Conservation (phyloP, 352 stramenopile genomes). For the Phytophthora meadii region DNA sequence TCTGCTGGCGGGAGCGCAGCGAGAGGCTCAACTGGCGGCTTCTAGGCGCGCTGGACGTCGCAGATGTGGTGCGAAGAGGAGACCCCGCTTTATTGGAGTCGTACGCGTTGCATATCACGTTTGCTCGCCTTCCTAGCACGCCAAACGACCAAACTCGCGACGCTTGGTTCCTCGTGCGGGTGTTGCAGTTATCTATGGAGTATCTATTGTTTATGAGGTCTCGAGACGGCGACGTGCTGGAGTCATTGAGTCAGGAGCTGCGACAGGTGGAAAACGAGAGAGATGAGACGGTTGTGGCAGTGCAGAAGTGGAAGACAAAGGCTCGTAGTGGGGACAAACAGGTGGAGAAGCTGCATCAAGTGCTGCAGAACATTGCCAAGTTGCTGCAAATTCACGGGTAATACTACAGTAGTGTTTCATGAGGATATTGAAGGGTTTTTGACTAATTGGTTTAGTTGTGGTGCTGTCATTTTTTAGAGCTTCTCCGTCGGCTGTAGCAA, state of each 20-base stretch:
- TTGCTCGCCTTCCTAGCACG: slow-evolving; percentile 54
- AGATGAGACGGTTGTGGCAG: slow-evolving; percentile 43
- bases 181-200: slow-evolving; percentile 80
- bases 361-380: slow-evolving; percentile 79
- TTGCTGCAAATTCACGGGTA: slow-evolving; percentile 77
- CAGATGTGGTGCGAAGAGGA: slow-evolving; percentile 55
- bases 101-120: slow-evolving; percentile 77
- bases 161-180: slow-evolving; percentile 73
- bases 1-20: slow-evolving; percentile 80
- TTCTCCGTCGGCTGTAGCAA: slow-evolving; percentile 60
- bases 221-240: slow-evolving; percentile 56
- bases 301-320: slow-evolving; percentile 64
- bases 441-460: slow-evolving; percentile 8
- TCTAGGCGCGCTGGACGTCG: slow-evolving; percentile 55
- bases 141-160: slow-evolving; percentile 43
- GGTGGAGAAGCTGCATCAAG: slow-evolving; percentile 78
- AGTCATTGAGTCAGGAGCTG: slow-evolving; percentile 62
- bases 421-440: background rate
- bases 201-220: slow-evolving; percentile 77
- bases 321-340: slow-evolving; percentile 58
- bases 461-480: slow-evolving; percentile 31
- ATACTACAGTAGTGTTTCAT: slow-evolving; percentile 6
- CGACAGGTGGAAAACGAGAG: slow-evolving; percentile 46
- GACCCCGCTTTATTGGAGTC: slow-evolving; percentile 71
- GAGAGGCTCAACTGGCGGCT: slow-evolving; percentile 81